Base-by-base conservation (phyloP, 371 early-diverging fungal species). In the Batkoa obscura region DNA sequence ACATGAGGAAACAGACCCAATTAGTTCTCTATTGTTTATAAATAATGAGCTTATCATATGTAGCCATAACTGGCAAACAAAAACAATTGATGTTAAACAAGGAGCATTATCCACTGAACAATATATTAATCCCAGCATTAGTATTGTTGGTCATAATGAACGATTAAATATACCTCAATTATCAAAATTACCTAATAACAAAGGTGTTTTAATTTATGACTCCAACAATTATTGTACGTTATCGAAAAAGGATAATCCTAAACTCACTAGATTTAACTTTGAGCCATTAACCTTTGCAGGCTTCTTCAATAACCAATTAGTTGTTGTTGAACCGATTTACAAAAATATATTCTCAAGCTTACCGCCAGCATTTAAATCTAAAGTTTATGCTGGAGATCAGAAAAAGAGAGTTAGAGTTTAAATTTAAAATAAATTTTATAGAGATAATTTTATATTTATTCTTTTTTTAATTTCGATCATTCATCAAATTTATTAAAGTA, bases 51-150 rank as follows among this genome's bases (percentile, higher is more conserved):
- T 23, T 23, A 23, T 23, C 23, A 23, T 23, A 23, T 23, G 23
- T 23, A 23, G 23, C 23, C 23, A 23, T 23, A 23, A 23, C 23
- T 23, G 23, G 23, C 23, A 23, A 23, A 23, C 23, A 23, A 23
- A 23, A 23, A 23, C 23, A 23, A 23, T 23, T 23, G 23, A 23
- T 23, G 23, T 23, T 23, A 23, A 23, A 23, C 23, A 23, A 23
- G 23, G 23, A 23, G 23, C 23, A 23, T 23, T 23, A 23, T 23
- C 23, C 23, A 23, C 23, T 23, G 23, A 23, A 23, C 23, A 23
- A 23, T 68, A 70, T 41, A 79, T 85, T 62, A 70, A 85, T 39
- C 75, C 78, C 3, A 73, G 84, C 35, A 74, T 81, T 58, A 76
- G 84, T 0, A 71, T 94, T 47, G 4, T 8, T 9, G 23, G 23